These are phyloP conservation scores for Mucor piriformis DNA, from an alignment of 371 early-diverging fungal genomes.

Conservation along the genomic window DNA sequence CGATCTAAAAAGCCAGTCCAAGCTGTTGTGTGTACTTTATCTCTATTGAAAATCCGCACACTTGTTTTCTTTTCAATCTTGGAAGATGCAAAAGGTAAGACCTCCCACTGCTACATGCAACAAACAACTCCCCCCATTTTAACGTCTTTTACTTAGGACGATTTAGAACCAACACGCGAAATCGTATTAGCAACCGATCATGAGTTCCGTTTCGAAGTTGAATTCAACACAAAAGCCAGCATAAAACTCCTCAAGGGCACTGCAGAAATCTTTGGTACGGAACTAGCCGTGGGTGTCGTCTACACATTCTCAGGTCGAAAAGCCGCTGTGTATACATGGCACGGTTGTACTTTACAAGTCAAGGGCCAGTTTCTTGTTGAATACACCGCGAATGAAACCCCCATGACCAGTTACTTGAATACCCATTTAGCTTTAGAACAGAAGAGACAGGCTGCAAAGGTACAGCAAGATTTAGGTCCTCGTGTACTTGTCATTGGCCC, in stretches of 20 bases:
- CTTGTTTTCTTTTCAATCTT: no score
- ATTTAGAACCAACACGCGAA: conserved; percentile 26
- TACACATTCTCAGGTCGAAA: conserved; percentile 85
- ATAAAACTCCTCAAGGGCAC: conserved; percentile 75
- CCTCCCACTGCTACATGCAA: no score
- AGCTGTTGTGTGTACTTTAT: no score
- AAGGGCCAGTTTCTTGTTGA: conserved; percentile 75
- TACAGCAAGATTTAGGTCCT: conserved; percentile 58
- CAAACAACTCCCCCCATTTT: neutral
- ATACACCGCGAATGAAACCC: conserved; percentile 92
- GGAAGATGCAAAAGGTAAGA: neutral
- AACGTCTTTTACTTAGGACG: conserved; percentile 16
- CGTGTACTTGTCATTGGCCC: conserved; percentile 90
- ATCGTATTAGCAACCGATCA: conserved; percentile 60
- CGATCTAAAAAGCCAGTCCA: no score
- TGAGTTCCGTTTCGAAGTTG: conserved; percentile 82
- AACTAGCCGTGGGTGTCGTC: conserved; percentile 74
- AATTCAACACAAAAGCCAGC: conserved; percentile 46
- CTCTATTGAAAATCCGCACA: no score
- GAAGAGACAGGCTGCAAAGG: conserved; percentile 54
- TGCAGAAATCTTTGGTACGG: conserved; percentile 93
- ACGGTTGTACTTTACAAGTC: conserved; percentile 82
- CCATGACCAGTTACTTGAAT: conserved; percentile 89
- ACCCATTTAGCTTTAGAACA: conserved; percentile 88
- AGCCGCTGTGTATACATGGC: conserved; percentile 93